Conservation (phyloP, 176 grass and related monocot genomes). For the Cenchrus americanus region DNA sequence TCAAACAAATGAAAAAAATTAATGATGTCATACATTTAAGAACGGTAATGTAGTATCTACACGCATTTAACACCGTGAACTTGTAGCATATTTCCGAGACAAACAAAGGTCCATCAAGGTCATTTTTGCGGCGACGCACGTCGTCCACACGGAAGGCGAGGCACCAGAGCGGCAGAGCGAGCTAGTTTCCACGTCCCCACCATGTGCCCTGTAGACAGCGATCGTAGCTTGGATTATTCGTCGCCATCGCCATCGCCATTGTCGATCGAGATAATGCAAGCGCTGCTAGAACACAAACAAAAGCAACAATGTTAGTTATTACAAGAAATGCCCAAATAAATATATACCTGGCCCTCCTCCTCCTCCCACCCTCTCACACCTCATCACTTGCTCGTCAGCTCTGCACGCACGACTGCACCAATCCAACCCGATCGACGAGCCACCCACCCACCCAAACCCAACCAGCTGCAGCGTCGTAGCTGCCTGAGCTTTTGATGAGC, state of each 20-base stretch:
- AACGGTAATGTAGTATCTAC: neutral
- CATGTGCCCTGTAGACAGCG: slow-evolving; percentile 3
- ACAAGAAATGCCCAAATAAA: neutral
- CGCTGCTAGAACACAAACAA: neutral
- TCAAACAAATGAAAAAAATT: no score
- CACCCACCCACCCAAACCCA: neutral
- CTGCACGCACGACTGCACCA: neutral
- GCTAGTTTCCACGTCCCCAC: neutral
- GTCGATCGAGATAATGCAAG: neutral
- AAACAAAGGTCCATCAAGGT: neutral
- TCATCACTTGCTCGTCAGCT: neutral
- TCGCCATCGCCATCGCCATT: neutral
- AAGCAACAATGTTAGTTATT: slow-evolving; percentile 1
- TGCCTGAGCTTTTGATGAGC: slow-evolving; percentile 7
- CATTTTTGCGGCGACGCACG: neutral
- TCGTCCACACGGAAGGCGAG: neutral
- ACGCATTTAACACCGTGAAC: neutral
- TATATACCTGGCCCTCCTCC: neutral
- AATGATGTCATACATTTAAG: no score
- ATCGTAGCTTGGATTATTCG: slow-evolving; percentile 15
- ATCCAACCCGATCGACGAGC: neutral
- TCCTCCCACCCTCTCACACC: neutral
- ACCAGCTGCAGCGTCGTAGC: neutral
- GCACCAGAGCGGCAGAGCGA: neutral
- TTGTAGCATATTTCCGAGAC: neutral